A percentile compares a stretch with the other conserved stretches of the same genome.
Evolutionary conservation across 225 moss, liverwort and hornwort species (phyloP).

Genomic region (Pseudoscleropodium purum): DNA sequence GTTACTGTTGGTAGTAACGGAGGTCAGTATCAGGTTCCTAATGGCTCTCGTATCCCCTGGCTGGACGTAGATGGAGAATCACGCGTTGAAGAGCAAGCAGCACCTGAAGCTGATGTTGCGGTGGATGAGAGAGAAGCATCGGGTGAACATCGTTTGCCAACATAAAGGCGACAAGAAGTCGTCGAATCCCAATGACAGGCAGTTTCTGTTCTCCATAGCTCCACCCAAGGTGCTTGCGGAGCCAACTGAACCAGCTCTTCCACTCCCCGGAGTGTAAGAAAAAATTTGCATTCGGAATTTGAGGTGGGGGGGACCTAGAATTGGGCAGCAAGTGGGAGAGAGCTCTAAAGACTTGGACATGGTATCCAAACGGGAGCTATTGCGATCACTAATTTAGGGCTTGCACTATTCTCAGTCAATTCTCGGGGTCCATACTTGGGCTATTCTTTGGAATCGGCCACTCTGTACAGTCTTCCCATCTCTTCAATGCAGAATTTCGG

Average conservation of each 20-base stretch:
- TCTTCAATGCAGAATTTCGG: neutral
- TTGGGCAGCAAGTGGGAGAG: neutral
- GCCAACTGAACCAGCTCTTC: neutral
- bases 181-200: conserved; percentile 21
- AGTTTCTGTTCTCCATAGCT: conserved; percentile 35
- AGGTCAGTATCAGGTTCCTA: neutral
- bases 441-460: neutral
- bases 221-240: conserved; percentile 13
- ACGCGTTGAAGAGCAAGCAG: conserved; percentile 47
- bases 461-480: neutral
- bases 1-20: neutral
- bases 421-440: neutral
- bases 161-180: conserved; percentile 32
- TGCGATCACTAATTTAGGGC: neutral
- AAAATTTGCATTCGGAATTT: neutral
- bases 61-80: conserved; percentile 20
- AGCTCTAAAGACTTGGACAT: neutral
- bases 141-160: conserved; percentile 28
- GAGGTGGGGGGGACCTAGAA: neutral
- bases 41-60: neutral
- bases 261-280: conserved; percentile 1
- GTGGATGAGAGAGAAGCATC: conserved; percentile 51
- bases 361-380: neutral
- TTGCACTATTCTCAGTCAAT: neutral
- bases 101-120: conserved; percentile 53